Evolutionary conservation across 2,329 filamentous ascomycete species (phyloP), one percentile per base, ranked within the genome.

Genomic region (Ascochyta viciae-villosae): DNA sequence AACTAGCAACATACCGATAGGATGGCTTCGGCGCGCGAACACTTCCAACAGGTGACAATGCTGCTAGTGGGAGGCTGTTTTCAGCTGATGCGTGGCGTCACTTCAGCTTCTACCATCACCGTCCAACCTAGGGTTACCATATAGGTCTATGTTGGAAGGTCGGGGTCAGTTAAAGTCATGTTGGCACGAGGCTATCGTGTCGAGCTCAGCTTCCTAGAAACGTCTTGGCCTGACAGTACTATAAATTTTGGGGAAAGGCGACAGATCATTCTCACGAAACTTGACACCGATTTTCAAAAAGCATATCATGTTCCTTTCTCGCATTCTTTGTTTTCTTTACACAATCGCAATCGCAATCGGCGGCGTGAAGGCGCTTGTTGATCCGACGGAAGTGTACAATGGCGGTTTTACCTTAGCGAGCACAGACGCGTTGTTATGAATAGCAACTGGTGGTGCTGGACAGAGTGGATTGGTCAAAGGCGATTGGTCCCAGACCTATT

Each of bases 361-460:
- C n/a, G 22, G 35, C 16, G 50, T 53, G 4, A 26, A 45, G 1
- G 61, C 58, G 22, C 44, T 61, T 4, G 48, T 66, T 37, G 58
- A 66, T 24, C 67, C 67, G 3, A 60, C 61, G 10, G 65, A 63
- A 23, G 39, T 65, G 24, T 68, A 70, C 38, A 61, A 63, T 40
- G 64, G 63, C 7, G 60, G 61, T 7, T 52, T 63, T 45, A 48
- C 24, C 26, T 41, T 33, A 4, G 60, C 45, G 10, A 53, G 41
- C 10, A 55, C 55, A 9, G 40, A 57, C 2, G 54, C 64, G 12
- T 41, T 54, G 12, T 55, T 76, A 2, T 65, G 65, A 6, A 75
- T 76, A 50, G 75, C 67, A 3, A 77, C 75, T 19, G 75, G 75
- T 34, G 75, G 75, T 15, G 75, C 75, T 4, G 76, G 75, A 2